Base-by-base conservation (phyloP, 768 basidiomycete species). In the Tephrocybe sp. region DNA sequence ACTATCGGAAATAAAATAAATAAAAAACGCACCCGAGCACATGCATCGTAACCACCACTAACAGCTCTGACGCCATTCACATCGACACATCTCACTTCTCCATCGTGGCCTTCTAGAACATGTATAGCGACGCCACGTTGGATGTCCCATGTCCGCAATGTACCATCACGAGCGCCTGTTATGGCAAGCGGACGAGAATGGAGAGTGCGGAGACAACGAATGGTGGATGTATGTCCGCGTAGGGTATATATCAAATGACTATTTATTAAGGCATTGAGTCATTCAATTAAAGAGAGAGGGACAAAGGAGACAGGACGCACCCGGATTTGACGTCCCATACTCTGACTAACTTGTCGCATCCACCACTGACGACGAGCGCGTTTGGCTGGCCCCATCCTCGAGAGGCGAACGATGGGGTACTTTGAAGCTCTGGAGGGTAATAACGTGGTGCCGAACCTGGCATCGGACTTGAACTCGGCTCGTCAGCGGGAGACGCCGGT, bases 31-130 rank as follows among this genome's bases (percentile, higher is more conserved):
- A 95, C 89, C 54, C 94, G 77, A 58, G 86, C 89, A 15, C 86
- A 94, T 38, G 78, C 75, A 65, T 99, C 95, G 65, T 99, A 98
- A 63, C 93, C 94, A 27, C 94, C 95, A 57, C 90, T 94, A 30
- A 94, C 94, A 11, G 87, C 86, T 57, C 71, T 76, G 54, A 83
- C 84, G 21, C 92, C 95, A 57, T 81, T 86, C 10, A 94, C 84
- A 64, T 97, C 95, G 24, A 97, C 69, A 62, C 91, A 92, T 39
- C 95, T 71, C 12, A 98, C 94, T 57, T 88, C 91, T 34, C 80
- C 73, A 22, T 72, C 68, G 63, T 99, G 95, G 0, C 95, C 95
- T 16, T 71, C 66, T 25, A 99, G 73, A 6, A 84, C 72, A 15
- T 80, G 74, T 27, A 90, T 61, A 49, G 80, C 68, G 39, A 77